A percentile compares a stretch with the other conserved stretches of the same genome.
phyloP scores from a whole-genome alignment of 176 grass and related monocot species.

The Rhynchospora tenuis region DNA sequence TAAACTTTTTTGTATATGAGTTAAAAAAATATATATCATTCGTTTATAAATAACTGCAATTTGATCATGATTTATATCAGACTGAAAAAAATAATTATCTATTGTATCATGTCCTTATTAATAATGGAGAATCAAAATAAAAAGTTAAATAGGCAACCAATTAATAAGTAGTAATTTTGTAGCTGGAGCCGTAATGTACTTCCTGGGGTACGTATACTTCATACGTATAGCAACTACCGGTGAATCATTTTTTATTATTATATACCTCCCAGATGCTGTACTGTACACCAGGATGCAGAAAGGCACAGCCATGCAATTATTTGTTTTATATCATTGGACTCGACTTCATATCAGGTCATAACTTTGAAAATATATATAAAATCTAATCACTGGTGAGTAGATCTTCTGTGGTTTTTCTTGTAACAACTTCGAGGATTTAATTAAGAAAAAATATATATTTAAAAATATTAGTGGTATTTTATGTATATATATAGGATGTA shows the following conservation, averaged over 20 bases:
- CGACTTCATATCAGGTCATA: not conserved
- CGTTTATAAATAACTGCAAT: too few species aligned
- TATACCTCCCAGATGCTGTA: slow-evolving; percentile 12
- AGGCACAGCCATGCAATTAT: not conserved
- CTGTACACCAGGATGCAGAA: not conserved
- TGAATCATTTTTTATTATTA: not conserved
- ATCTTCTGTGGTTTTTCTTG: not conserved
- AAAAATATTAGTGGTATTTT: too few species aligned
- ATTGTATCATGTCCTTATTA: not conserved
- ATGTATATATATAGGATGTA: too few species aligned
- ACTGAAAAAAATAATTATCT: too few species aligned
- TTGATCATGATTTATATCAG: too few species aligned
- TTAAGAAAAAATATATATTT: not conserved
- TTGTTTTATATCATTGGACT: slow-evolving; percentile 12
- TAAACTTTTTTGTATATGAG: too few species aligned
- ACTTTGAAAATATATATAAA: too few species aligned
- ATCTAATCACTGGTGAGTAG: slow-evolving; percentile 1
- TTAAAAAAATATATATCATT: too few species aligned
- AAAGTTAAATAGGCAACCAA: not conserved
- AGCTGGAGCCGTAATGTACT: not conserved
- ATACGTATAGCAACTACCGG: not conserved
- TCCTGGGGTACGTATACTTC: not conserved
- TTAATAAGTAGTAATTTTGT: not conserved
- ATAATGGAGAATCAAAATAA: not conserved
- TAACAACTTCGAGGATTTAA: not conserved